Base-by-base conservation (phyloP, 164 flowering plant species). In the Magnolia sinica region DNA sequence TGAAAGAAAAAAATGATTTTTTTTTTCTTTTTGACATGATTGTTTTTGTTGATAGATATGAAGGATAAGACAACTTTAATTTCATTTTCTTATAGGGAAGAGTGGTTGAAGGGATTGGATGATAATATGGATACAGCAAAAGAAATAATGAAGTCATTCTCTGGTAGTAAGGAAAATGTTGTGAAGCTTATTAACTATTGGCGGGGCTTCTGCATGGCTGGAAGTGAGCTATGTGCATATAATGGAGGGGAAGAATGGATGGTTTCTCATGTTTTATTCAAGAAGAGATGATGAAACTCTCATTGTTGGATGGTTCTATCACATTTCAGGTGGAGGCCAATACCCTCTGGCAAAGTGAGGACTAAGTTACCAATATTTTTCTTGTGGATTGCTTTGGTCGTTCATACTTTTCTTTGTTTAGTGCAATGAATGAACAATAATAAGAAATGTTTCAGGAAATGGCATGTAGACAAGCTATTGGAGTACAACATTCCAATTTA, bases 221-320 rank as follows among this genome's bases (percentile, higher is more conserved):
- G 61, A 24, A 68, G 7, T 2, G 78, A 77, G 76, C n/a, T 77
- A 4, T 77, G 24, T 20, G 71, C 61, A 27, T 77, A 74, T 9
- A 55, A 64, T 19, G 55, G 70, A 65, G 76, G 73, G 24, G 76
- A 75, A 81, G 78, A 81, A 78, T 74, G 72, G 70, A 78, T 81
- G 81, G 23, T 19, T 14, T 61, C 70, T 6, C 75, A 74, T 24
- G 1, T 71, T 24, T 72, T 81, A 6, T 81, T 74, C 78, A 77
- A 79, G 76, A 79, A 79, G 52, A 76, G 76, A 76, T 76, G 31
- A 66, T 66, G 45, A 55, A 10, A 55, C 61, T 55, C 45, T 37
- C 45, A 5, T 37, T 37, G 45, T 37, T 37, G 7, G 45, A 37
- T 37, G 45, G 45, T 37, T 37, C 7, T 37, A 37, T 37, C 45